Evolutionary conservation across 176 grass and related monocot species (phyloP), one percentile per base, ranked within the genome.

Genomic region (Oryza nivara): DNA sequence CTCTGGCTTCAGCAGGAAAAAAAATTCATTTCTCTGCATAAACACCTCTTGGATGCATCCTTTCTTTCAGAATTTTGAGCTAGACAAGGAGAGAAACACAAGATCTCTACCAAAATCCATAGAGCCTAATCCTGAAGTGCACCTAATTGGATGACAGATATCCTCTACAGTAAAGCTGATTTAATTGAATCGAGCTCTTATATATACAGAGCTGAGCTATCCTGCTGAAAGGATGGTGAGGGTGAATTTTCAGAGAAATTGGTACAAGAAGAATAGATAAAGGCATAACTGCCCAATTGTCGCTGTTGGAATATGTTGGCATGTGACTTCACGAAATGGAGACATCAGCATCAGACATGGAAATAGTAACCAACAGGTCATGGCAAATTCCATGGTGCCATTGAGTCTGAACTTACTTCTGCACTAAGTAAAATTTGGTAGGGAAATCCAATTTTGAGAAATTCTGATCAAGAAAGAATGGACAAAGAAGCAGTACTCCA

Each of bases 301-400:
- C 13, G n/a, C 20, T 17, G 6, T 23, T 40, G 28, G 28, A n/a
- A 67, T n/a, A 47, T 58, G 54, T 58, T 17, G 19, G 17, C 54
- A 17, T 64, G 70, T 43, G n/a, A 68, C 20, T 14, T 43, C 4
- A 78, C 2, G 25, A 85, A 43, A 72, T 72, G 19, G 9, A 65
- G 1, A n/a, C 64, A 64, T 81, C 9, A 38, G 11, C 23, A 47
- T 81, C 75, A 46, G 71, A 89, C 28, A 2, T 81, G 38, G 40
- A 89, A 75, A 84, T 69, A 43, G 32, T 16, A 89, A 23, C 82
- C 65, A 80, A 71, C 41, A 34, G 48, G 63, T 76, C 44, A 49
- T 35, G 19, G 30, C 23, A 49, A 81, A 81, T 81, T 85, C 67
- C 41, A 44, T 52, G 25, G 32, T 67, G 19, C 48, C 68, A 71